Percentiles rank a stretch among this genome's conserved stretches.
phyloP scores from a whole-genome alignment of 2,329 filamentous ascomycete species.

The Fusarium oxysporum region DNA sequence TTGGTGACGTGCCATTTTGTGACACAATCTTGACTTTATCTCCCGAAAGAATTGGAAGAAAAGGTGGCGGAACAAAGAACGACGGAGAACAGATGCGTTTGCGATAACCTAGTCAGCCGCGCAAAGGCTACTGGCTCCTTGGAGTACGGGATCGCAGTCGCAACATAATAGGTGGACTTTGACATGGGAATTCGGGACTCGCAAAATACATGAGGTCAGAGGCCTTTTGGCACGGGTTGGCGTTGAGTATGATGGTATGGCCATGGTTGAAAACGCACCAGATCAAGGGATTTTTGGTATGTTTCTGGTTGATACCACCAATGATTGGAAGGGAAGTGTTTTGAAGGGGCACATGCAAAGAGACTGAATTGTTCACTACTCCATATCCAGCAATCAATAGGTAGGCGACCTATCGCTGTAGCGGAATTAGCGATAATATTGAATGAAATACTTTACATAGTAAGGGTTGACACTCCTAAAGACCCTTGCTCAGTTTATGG shows the following conservation, averaged over 20 bases:
- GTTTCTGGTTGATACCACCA: slow-evolving; percentile 29
- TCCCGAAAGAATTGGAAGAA: background rate
- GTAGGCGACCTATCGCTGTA: slow-evolving; percentile 35
- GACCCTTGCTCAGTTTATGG: slow-evolving; percentile 1
- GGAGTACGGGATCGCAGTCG: slow-evolving; percentile 1
- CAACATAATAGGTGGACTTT: background rate
- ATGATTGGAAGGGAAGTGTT: background rate
- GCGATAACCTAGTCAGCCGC: background rate
- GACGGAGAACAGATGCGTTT: background rate
- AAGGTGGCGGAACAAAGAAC: background rate
- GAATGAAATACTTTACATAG: slow-evolving; percentile 16
- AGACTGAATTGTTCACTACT: slow-evolving; percentile 14
- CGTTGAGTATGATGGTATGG: slow-evolving; percentile 34
- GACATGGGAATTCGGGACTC: slow-evolving; percentile 6
- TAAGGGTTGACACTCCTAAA: background rate
- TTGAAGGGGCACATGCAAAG: slow-evolving; percentile 12
- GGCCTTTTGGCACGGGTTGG: slow-evolving; percentile 25
- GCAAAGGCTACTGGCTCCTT: background rate
- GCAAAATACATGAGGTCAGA: slow-evolving; percentile 20
- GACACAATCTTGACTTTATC: background rate
- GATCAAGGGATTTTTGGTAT: slow-evolving; percentile 18
- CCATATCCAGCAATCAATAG: slow-evolving; percentile 1
- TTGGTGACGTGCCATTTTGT: slow-evolving; percentile 20
- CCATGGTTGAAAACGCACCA: slow-evolving; percentile 39
- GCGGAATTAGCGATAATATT: slow-evolving; percentile 45